Base-by-base conservation (phyloP, 2,329 filamentous ascomycete species). In the Cladobotryum mycophilum region DNA sequence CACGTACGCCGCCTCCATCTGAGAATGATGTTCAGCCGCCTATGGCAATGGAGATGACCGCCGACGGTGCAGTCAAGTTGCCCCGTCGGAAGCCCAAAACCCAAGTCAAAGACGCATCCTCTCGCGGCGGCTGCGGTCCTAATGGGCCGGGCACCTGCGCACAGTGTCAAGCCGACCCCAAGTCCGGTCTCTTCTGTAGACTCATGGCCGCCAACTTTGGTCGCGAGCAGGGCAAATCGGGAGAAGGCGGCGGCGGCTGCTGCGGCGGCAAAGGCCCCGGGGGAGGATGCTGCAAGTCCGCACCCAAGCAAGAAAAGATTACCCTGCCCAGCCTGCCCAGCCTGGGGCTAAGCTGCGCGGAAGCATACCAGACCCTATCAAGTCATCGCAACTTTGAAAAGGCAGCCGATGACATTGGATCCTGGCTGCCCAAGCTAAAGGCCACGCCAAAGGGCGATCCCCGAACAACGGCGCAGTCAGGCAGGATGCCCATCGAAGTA, bases 101-200 rank as follows among this genome's bases (percentile, higher is more conserved):
- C 54, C 35, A 40, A 17, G 13, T 13, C 11, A 22, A 33, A n/a
- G 48, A 45, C 5, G 15, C 38, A 13, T n/a, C 48, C 30, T 44
- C 45, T 1, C 70, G 75, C 30, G 70, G 75, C 30, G 70, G 75
- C 34, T 84, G 80, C 52, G 79, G 86, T 22, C 75, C 80, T 36
- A 85, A 85, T 48, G 87, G 86, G 0, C 88, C 88, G 0, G 88
- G 88, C 9, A 87, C 85, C 14, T 93, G 88, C 63, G 80, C 85
- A 4, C 87, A 92, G 69, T 93, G 88, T 63, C 77, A 85, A 53
- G 75, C 81, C 2, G 88, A 92, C 63, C 87, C 88, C 15, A 85
- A 86, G 63, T 89, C 88, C 3, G 88, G 86, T 1, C 79, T 91
- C 36, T 93, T 93, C 72, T 93, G 88, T 68, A 86, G 88, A 55